Base-by-base conservation (phyloP, 352 stramenopile species). In the Globisporangium polare region DNA sequence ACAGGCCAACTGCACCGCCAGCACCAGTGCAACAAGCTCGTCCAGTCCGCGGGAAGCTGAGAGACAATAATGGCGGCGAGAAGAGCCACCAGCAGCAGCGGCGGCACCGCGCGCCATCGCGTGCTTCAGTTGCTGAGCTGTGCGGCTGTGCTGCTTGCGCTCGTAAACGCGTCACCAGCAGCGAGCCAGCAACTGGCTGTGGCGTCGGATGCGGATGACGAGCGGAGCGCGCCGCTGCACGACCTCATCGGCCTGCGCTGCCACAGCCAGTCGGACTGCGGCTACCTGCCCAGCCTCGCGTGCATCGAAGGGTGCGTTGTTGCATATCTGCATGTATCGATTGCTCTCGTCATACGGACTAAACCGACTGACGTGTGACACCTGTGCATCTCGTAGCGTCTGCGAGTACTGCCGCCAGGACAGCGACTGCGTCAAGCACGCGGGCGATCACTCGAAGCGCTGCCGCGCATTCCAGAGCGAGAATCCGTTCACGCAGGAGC, bases 391-490 rank as follows among this genome's bases (percentile, higher is more conserved):
- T 18, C 65, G 50, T 43, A 92, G 83, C 39, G 69, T 75, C 20
- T 95, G 86, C 45, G 80, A 87, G 49, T 90, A 90, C 62, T 94
- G 86, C 27, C 71, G 62, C 4, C 59, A 60, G n/a, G 69, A 78
- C n/a, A 55, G 66, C 27, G 77, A 95, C 75, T 95, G 86, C 62
- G 82, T 75, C 41, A 65, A 42, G 29, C 53, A 66, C 33, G 27
- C 58, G 18, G 61, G 64, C 10, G 82, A 93, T 42, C 57, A 71
- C 5, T 83, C 78, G 33, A 90, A 83, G 54, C 78, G 77, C 24
- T 94, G 85, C 54, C 75, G 79, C 66, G 55, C 75, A n/a, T 52
- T 81, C 37, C 54, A 78, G 50, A 55, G 53, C n/a, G 8, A 62
- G 26, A 62, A 82, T 53, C 37, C 67, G 56, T 49, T 43, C 18